Evolutionary conservation across 106 monocot genomes (phyloP), one percentile per base, ranked within the genome.

Genomic region (Dioscorea dumetorum): DNA sequence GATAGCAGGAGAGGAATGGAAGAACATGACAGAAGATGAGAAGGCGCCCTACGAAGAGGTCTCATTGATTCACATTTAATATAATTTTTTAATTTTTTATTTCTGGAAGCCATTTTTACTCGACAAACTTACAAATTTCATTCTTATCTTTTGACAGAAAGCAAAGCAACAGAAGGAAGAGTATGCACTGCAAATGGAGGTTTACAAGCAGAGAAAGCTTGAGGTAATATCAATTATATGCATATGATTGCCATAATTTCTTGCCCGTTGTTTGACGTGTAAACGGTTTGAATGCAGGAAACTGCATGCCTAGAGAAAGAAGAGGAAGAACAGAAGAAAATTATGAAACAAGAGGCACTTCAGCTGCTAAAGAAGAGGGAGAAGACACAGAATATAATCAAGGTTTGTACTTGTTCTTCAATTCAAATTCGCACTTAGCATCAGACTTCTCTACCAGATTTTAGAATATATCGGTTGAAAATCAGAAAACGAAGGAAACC

Each of bases 351-450:
- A 50, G 95, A 95, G 73, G 91, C 95, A n/a, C 88, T 91, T 34
- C 95, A 91, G 74, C 31, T 95, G 75, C 88, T 91, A 24, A 95
- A 95, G 79, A 95, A 91, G 73, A 91, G 91, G 78, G 91, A 95
- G 75, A 95, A 86, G 66, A 86, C 85, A 31, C 88, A 88, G 5
- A 83, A 79, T 56, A 91, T 95, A 33, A 85, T 95, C 60, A 95
- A 95, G 94, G 94, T 94, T 22, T 12, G 21, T 59, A 22, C 11
- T 23, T 59, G 22, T 59, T 59, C 8, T 19, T 59, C 20, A 18
- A 61, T 22, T 3, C 35, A 4, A 17, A 9, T 48, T 19, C 33
- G 41, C 9, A 65, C 9, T 17, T 41, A 19, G 20, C 41, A 18
- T 48, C 24, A 24, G 31, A 13, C 62, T 15, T 12, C 15, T 62